Conservation (phyloP, 2,329 filamentous ascomycete species). For the Pseudophaeomoniella oleicola region DNA sequence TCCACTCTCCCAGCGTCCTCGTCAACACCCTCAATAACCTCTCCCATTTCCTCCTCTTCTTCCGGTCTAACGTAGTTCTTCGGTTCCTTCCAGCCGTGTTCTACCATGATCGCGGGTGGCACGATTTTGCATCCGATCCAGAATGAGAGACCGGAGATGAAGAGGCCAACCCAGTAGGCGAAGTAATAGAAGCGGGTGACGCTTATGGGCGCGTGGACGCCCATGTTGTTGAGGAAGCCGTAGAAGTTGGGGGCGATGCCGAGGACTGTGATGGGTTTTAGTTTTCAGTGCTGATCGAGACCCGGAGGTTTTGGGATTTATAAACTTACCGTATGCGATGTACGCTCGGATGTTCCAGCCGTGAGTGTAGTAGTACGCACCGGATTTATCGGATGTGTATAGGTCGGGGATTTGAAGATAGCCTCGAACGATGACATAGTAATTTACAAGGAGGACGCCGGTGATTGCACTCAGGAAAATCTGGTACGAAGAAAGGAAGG, state of each 20-base stretch:
- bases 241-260: constrained; percentile 22
- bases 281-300: no score
- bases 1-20: constrained; percentile 4
- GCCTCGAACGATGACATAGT: constrained; percentile 24
- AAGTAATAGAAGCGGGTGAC: constrained; percentile 39
- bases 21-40: constrained; percentile 4
- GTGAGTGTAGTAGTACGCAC: constrained; percentile 18
- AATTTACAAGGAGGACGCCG: constrained; percentile 27
- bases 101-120: constrained; percentile 9
- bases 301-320: no score
- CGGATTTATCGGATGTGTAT: constrained; percentile 15
- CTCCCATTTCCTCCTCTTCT: constrained; percentile 2
- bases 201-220: constrained; percentile 19
- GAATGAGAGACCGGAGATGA: constrained; percentile 21
- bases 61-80: constrained; percentile 17
- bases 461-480: constrained; percentile 20
- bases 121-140: constrained; percentile 9
- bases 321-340: no score
- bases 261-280: no score
- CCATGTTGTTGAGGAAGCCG: constrained; percentile 27
- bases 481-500: constrained; percentile 27
- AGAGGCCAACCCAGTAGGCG: constrained; percentile 39
- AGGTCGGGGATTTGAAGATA: constrained; percentile 21
- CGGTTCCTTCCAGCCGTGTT: constrained; percentile 19
- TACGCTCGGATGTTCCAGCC: constrained; percentile 19